A percentile compares a stretch with the other conserved stretches of the same genome.
Conservation (phyloP, 2,329 filamentous ascomycete species). For the Xylaria sp. region DNA sequence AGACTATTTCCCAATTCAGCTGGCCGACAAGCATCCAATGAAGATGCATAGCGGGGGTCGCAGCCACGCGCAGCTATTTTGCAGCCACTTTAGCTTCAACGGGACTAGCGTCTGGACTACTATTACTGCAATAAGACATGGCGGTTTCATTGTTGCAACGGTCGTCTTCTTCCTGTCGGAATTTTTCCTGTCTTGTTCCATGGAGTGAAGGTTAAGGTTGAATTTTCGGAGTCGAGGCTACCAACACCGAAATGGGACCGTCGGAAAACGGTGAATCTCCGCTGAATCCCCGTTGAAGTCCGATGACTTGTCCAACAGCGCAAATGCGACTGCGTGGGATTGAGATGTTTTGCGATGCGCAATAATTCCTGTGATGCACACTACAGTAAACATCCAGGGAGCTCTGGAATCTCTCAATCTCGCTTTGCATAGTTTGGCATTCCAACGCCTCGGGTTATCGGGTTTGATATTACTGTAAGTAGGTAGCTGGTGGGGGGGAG, state of each 20-base stretch:
- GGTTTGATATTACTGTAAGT: neutral
- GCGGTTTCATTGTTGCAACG: conserved; percentile 10
- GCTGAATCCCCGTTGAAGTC: conserved; percentile 6
- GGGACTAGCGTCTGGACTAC: conserved; percentile 16
- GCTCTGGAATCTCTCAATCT: neutral
- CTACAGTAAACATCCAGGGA: neutral
- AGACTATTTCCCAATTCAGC: conserved; percentile 35
- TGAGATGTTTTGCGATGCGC: neutral
- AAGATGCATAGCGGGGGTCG: conserved; percentile 8
- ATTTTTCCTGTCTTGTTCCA: conserved; percentile 20
- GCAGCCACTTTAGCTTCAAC: conserved; percentile 15
- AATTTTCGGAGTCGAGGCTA: conserved; percentile 14
- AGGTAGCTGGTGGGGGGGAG: neutral
- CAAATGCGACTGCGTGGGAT: neutral
- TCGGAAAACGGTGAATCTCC: neutral
- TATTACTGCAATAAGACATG: neutral
- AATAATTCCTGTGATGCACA: neutral
- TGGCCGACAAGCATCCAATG: conserved; percentile 33
- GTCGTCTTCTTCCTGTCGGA: conserved; percentile 11
- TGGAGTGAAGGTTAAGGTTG: neutral
- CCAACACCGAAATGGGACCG: conserved; percentile 26
- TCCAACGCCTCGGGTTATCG: neutral
- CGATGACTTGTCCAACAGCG: neutral
- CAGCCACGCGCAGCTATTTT: conserved; percentile 22
- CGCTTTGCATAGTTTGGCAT: neutral